Evolutionary conservation across 2,329 filamentous ascomycete genomes (phyloP).

Genomic region (Colletotrichum limetticola): DNA sequence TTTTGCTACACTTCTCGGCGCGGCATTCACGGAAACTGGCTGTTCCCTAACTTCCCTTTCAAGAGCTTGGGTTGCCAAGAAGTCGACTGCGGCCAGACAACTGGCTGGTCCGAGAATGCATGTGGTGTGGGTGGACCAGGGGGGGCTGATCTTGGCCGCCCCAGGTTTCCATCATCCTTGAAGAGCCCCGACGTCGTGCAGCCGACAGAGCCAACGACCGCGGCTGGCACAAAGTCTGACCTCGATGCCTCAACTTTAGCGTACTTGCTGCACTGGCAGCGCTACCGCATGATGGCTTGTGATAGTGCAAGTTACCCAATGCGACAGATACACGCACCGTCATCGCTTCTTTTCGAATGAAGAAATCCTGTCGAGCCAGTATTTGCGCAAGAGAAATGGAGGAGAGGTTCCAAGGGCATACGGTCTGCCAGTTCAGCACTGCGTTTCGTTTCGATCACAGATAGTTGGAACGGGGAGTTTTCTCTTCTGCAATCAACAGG

Average conservation of each 20-base stretch:
- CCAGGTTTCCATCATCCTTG: conserved; percentile 31
- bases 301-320: not conserved
- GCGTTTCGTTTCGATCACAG: conserved; percentile 18
- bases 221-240: not conserved
- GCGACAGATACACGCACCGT: not conserved
- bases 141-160: conserved; percentile 32
- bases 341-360: not conserved
- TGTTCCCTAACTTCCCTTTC: not conserved
- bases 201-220: not conserved
- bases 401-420: not conserved
- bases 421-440: not conserved
- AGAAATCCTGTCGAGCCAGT: not conserved
- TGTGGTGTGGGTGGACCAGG: conserved; percentile 23
- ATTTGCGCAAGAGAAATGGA: not conserved
- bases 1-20: conserved; percentile 6
- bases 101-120: conserved; percentile 19
- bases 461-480: not conserved
- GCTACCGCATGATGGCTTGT: not conserved
- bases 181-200: conserved; percentile 23
- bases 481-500: conserved; percentile 6
- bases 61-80: conserved; percentile 27
- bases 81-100: conserved; percentile 9
- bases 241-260: conserved; percentile 1
- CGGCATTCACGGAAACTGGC: conserved; percentile 18
- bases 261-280: not conserved